These are phyloP conservation scores for Blastomyces emzantsi DNA, from an alignment of 2,329 filamentous ascomycete species.

Conservation along the genomic window DNA sequence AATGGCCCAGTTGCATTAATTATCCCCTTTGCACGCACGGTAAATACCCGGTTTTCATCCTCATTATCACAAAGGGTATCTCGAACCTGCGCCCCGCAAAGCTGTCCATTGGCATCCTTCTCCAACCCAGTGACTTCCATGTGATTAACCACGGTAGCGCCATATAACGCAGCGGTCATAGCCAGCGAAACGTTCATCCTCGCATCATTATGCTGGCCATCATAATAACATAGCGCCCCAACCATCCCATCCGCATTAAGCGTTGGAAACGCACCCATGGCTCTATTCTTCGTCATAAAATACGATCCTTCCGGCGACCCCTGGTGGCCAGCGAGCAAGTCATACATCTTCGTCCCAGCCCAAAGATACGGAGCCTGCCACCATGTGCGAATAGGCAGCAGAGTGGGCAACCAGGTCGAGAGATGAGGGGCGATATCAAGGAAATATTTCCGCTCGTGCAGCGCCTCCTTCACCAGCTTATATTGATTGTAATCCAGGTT, in stretches of 20 bases:
- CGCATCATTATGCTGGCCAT: constrained; percentile 70
- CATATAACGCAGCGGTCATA: constrained; percentile 67
- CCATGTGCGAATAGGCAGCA: constrained; percentile 62
- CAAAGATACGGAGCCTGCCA: constrained; percentile 59
- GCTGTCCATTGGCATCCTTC: constrained; percentile 56
- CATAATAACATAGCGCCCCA: constrained; percentile 68
- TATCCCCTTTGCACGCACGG: constrained; percentile 59
- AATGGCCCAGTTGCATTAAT: constrained; percentile 75
- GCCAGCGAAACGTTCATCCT: constrained; percentile 71
- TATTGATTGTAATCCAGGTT: constrained; percentile 63
- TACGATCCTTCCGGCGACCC: constrained; percentile 64
- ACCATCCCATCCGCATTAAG: constrained; percentile 61
- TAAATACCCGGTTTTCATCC: constrained; percentile 48
- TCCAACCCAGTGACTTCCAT: constrained; percentile 59
- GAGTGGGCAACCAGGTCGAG: constrained; percentile 60
- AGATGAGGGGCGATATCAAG: constrained; percentile 63
- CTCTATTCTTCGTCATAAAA: constrained; percentile 68
- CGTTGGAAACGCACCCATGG: constrained; percentile 69
- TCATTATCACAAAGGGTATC: constrained; percentile 54
- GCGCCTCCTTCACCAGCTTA: constrained; percentile 59
- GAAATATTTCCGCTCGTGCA: constrained; percentile 63
- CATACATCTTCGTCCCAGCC: constrained; percentile 58
- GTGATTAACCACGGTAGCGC: constrained; percentile 63
- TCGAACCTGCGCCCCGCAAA: constrained; percentile 58
- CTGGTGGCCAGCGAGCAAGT: constrained; percentile 63